Evolutionary conservation across 345 rosid species (phyloP), one percentile per base, ranked within the genome.

Genomic region (Citrus sinensis): DNA sequence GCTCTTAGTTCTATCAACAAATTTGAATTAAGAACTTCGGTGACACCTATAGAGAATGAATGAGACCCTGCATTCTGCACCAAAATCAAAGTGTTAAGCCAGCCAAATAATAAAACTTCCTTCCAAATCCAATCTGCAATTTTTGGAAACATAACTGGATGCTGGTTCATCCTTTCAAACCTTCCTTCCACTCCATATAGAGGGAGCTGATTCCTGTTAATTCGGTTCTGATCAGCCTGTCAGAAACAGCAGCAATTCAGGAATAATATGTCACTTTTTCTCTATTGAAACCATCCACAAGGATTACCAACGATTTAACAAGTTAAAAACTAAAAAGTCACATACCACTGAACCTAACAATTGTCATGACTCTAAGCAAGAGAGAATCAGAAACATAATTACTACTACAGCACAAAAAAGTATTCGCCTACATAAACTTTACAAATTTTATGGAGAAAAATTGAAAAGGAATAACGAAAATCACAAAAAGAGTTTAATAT

Each of bases 21-120:
- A 80, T 94, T 96, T 79, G 99, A 89, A 78, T 91, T 92, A 24
- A 96, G 94, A 81, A 87, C 91, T 89, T 96, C 98, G 2, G 92
- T 92, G 79, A 96, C 88, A 83, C 98, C 98, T 9, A 91, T 94
- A 70, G 98, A 96, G 85, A 96, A 94, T 1, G 98, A 91, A 82
- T 84, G 94, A 83, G 95, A 86, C 74, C 97, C 97, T 2, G 92
- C 87, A 78, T 90, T 88, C 99, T 95, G 91, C 82, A 82, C 35
- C 78, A 64, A 74, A 72, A 78, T 42, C 27, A 67, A 66, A 63
- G 42, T 58, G 49, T 69, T 37, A 61, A 24, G 11, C 67, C 42
- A 82, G 55, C 29, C 61, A 40, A 73, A 27, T 9, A n/a, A 46
- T 56, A 74, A 62, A 71, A 6, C 35, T 30, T 27, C 24, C 24